Base-by-base conservation (phyloP, 1,284 basidiomycete species). In the Cutaneotrichosporon mucoides region DNA sequence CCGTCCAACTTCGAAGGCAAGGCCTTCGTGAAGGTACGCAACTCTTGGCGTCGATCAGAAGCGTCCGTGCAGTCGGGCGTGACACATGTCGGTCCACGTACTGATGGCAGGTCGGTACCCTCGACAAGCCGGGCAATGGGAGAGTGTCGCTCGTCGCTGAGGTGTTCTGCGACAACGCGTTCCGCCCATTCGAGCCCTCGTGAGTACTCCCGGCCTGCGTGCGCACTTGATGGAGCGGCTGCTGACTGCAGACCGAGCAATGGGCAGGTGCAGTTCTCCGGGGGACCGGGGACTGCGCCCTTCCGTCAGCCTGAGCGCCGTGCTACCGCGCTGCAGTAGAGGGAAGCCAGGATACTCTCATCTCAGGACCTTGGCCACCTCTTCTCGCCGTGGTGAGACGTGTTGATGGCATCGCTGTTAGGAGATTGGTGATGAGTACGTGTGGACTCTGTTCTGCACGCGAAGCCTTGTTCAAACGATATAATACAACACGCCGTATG, bases 151-250 rank as follows among this genome's bases (percentile, higher is more conserved):
- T 62, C 42, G 50, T 51, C 37, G 61, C 54, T 33, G 61, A 62
- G 54, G 56, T 62, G 42, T 62, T 56, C 50, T 45, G 46, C 61
- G 57, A 62, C 36, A 40, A 11, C 5, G 57, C 52, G 15, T n/a
- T 54, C 34, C 33, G 46, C n/a, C 44, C 44, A 4, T 34, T 16
- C 46, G 13, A 49, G 15, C 38, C 46, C 12, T 36, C 34, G 55
- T 57, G 49, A 37, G 55, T 57, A 13, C 10, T 34, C 35, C 8
- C n/a, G 4, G 46, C 13, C 9, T 34, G 33, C 15, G 44, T 33
- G 24, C 24, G 24, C 24, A 24, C 24, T 24, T 24, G 24, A 24
- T 24, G 24, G 4, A 11, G 7, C 44, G 7, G n/a, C 40, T 9
- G 9, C 44, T 45, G 44, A 45, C 16, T 24, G 11, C 44, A 45